Percentiles rank a stretch among this genome's conserved stretches.
Evolutionary conservation across 805 yeast genomes (phyloP).

Genomic region (Barnettozyma sp.): DNA sequence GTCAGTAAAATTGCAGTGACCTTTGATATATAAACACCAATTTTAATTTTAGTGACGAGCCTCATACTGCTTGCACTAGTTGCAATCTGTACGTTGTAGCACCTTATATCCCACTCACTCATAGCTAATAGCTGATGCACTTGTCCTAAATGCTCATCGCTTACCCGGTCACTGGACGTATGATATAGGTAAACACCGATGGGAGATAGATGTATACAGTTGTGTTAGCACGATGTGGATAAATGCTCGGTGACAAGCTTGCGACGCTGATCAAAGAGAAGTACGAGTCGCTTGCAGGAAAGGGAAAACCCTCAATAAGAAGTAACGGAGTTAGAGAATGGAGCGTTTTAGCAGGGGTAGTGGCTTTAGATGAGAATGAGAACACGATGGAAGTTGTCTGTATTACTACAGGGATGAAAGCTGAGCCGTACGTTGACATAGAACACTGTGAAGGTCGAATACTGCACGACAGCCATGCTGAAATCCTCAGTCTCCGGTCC

Average conservation of each 20-base stretch:
- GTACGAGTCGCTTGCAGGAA: constrained; percentile 18
- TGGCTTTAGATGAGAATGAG: constrained; percentile 27
- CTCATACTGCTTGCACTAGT: no score
- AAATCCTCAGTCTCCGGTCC: constrained; percentile 62
- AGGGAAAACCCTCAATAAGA: constrained; percentile 53
- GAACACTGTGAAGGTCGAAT: constrained; percentile 45
- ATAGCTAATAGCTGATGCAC: no score
- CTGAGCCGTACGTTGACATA: constrained; percentile 49
- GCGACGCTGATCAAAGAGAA: constrained; percentile 3
- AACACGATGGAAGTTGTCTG: constrained; percentile 34
- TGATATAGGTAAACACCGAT: background rate
- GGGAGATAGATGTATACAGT: constrained; percentile 1
- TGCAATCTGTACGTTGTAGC: no score
- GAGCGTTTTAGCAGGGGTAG: constrained; percentile 77
- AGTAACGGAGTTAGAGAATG: constrained; percentile 70
- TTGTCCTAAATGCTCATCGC: no score
- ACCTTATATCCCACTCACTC: no score
- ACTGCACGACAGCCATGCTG: constrained; percentile 90
- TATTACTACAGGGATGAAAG: constrained; percentile 79
- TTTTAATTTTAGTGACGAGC: no score
- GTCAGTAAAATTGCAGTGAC: background rate
- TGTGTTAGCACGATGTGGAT: background rate
- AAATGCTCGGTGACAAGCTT: constrained; percentile 5
- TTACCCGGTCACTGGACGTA: constrained; percentile 1
- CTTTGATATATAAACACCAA: constrained; percentile 2